These are phyloP conservation scores for Penicillium vulpinum DNA, from an alignment of 2,329 filamentous ascomycete genomes.

Conservation along the genomic window DNA sequence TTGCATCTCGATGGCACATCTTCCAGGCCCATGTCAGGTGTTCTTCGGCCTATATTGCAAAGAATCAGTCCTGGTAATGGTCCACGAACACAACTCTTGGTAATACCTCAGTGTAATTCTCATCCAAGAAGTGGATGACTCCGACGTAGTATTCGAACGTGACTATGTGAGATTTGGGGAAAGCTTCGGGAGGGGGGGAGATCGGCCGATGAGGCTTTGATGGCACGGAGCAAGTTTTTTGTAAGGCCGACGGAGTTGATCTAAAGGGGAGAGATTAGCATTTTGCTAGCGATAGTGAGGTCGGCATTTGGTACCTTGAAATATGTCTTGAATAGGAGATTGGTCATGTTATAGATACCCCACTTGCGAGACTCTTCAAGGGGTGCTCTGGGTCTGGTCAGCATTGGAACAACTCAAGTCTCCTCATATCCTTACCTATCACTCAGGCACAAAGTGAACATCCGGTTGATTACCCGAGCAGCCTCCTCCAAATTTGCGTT, in stretches of 20 bases:
- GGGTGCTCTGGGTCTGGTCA: conserved; percentile 60
- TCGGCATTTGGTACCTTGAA: conserved; percentile 63
- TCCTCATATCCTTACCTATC: conserved; percentile 65
- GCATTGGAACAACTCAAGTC: not conserved
- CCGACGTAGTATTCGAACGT: conserved; percentile 97
- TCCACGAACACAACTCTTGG: not conserved
- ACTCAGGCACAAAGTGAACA: conserved; percentile 85
- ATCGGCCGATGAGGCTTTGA: conserved; percentile 74
- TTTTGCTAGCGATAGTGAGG: conserved; percentile 7
- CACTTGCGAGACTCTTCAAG: conserved; percentile 92
- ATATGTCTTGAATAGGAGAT: conserved; percentile 96
- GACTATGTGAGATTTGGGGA: conserved; percentile 86
- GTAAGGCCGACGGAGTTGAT: conserved; percentile 86
- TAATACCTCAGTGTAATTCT: conserved; percentile 77
- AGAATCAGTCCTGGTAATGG: conserved; percentile 8
- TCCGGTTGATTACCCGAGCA: conserved; percentile 83
- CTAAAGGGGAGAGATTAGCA: conserved; percentile 31
- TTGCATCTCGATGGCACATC: conserved; percentile 72
- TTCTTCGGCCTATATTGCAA: conserved; percentile 65
- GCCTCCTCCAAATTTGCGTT: conserved; percentile 88
- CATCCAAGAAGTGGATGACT: conserved; percentile 89
- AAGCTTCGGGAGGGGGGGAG: conserved; percentile 74
- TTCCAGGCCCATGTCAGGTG: conserved; percentile 77
- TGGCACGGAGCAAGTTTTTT: conserved; percentile 82
- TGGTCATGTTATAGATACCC: conserved; percentile 94